These are phyloP conservation scores for Candida tropicalis DNA, from an alignment of 1,139 yeast genomes.

Conservation along the genomic window DNA sequence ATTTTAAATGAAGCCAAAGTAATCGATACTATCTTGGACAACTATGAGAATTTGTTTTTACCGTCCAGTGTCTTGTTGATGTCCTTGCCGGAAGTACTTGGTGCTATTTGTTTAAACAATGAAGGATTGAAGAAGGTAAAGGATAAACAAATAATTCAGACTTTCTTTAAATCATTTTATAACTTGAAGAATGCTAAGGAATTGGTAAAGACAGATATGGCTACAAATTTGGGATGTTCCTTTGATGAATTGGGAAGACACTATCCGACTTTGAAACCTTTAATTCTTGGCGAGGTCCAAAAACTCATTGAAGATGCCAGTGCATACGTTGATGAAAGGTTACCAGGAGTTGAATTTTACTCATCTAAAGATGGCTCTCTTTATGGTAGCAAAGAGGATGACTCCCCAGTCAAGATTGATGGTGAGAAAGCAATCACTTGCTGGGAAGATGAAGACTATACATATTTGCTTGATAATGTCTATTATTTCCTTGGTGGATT, in stretches of 20 bases:
- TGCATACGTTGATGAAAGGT: conserved; percentile 28
- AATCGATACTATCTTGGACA: conserved; percentile 62
- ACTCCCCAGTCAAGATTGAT: conserved; percentile 39
- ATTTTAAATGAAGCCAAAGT: conserved; percentile 80
- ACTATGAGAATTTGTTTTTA: conserved; percentile 53
- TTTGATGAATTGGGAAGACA: conserved; percentile 86
- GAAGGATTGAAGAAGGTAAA: conserved; percentile 67
- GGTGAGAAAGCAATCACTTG: conserved; percentile 40
- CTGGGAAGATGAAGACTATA: conserved; percentile 55
- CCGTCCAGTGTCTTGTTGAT: conserved; percentile 62
- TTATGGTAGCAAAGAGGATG: conserved; percentile 42
- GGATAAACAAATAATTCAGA: conserved; percentile 46
- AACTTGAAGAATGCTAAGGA: conserved; percentile 51
- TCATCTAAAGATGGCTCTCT: conserved; percentile 45
- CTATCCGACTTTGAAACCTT: conserved; percentile 69
- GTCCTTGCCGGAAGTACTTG: conserved; percentile 74
- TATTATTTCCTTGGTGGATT: conserved; percentile 49
- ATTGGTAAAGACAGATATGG: conserved; percentile 44
- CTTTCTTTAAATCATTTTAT: conserved; percentile 55
- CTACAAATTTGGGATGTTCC: conserved; percentile 61
- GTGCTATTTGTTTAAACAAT: conserved; percentile 79
- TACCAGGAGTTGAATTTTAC: conserved; percentile 47
- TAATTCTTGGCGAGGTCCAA: conserved; percentile 54
- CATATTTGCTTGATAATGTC: conserved; percentile 50
- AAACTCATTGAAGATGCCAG: conserved; percentile 52